phyloP scores from a whole-genome alignment of 352 stramenopile species.

The Globisporangium yorkense region DNA sequence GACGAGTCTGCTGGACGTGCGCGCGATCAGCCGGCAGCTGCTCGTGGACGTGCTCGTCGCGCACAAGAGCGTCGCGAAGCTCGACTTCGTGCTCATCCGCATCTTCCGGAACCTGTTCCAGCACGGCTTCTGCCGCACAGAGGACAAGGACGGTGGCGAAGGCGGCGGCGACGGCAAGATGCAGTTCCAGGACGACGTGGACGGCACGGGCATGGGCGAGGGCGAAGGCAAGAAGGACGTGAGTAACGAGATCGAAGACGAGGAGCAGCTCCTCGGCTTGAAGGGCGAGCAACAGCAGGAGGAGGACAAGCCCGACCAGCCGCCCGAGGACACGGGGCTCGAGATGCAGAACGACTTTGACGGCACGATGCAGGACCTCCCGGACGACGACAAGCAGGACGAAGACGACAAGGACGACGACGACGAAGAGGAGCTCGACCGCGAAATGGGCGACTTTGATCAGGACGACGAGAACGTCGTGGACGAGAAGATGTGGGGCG shows the following conservation, averaged over 20 bases:
- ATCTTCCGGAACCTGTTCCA: slow-evolving; percentile 96
- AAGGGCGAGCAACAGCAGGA: slow-evolving; percentile 89
- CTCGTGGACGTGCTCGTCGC: slow-evolving; percentile 72
- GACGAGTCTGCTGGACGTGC: slow-evolving; percentile 53
- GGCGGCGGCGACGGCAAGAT: slow-evolving; percentile 84
- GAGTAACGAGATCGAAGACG: slow-evolving; percentile 98
- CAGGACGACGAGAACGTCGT: slow-evolving; percentile 97
- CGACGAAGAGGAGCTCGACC: slow-evolving; percentile 95
- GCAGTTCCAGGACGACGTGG: slow-evolving; percentile 97
- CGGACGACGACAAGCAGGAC: slow-evolving; percentile 90
- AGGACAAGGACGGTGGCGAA: slow-evolving; percentile 88
- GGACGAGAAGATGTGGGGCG: slow-evolving; percentile 99
- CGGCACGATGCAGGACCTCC: slow-evolving; percentile 97
- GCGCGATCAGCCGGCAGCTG: slow-evolving; percentile 74
- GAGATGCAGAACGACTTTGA: slow-evolving; percentile 99
- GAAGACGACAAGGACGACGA: slow-evolving; percentile 82
- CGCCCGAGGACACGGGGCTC: slow-evolving; percentile 93
- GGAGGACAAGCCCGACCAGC: slow-evolving; percentile 81
- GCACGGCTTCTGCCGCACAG: slow-evolving; percentile 92
- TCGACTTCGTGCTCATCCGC: slow-evolving; percentile 93
- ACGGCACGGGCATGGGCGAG: slow-evolving; percentile 99
- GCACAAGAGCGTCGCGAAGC: slow-evolving; percentile 92
- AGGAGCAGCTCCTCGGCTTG: slow-evolving; percentile 99
- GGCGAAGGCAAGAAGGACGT: slow-evolving; percentile 99
- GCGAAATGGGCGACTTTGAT: slow-evolving; percentile 98